phyloP scores from a whole-genome alignment of 768 basidiomycete genomes.

The Rhodosporidiobolus odoratus region DNA sequence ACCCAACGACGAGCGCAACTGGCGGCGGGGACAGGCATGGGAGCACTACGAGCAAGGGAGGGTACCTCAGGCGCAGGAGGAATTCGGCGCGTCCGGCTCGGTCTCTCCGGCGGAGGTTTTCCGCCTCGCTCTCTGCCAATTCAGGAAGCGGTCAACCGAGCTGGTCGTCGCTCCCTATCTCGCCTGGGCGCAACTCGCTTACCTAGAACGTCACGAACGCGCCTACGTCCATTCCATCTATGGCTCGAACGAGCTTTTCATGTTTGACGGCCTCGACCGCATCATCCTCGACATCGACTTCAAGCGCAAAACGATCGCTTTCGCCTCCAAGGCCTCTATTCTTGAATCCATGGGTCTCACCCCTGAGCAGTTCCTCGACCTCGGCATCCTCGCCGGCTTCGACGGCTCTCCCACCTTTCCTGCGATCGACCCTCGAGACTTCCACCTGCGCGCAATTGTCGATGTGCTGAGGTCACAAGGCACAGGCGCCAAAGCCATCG shows the following conservation, averaged over 20 bases:
- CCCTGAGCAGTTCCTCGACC: constrained; percentile 91
- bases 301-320: constrained; percentile 64
- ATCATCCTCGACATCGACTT: constrained; percentile 86
- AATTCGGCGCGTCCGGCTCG: constrained; percentile 57
- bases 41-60: constrained; percentile 83
- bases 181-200: constrained; percentile 92
- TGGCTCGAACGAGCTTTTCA: constrained; percentile 79
- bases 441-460: constrained; percentile 43
- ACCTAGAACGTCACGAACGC: constrained; percentile 86
- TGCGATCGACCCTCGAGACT: constrained; percentile 44
- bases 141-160: constrained; percentile 90
- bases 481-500: constrained; percentile 53
- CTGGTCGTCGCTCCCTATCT: constrained; percentile 93
- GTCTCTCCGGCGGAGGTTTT: constrained; percentile 82
- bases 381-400: constrained; percentile 84
- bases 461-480: constrained; percentile 35
- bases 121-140: constrained; percentile 83
- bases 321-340: constrained; percentile 70
- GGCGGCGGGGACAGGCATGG: constrained; percentile 69
- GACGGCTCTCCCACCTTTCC: constrained; percentile 58
- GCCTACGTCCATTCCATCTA: constrained; percentile 91
- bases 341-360: constrained; percentile 61
- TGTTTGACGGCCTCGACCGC: constrained; percentile 80
- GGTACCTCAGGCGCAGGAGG: constrained; percentile 77
- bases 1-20: constrained; percentile 42